Evolutionary conservation across 1,284 basidiomycete species (phyloP), one percentile per base, ranked within the genome.

Genomic region (Fistulina hepatica): DNA sequence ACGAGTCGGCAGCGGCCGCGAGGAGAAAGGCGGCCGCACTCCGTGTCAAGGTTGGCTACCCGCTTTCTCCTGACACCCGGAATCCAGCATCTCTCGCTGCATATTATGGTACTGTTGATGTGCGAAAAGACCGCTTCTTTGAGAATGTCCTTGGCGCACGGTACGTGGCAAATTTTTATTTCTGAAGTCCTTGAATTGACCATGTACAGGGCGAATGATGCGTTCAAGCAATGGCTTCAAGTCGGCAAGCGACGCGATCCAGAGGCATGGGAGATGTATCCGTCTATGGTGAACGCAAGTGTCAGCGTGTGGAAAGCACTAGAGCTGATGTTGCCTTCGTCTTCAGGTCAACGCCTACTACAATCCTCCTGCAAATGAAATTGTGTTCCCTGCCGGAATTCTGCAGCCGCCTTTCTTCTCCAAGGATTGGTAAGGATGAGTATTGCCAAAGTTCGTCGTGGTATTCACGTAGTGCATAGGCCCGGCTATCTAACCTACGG

Each of bases 351-450:
- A 86, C 52, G 84, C 83, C 2, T 88, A 86, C 57, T 84, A 78
- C 58, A 81, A 81, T 45, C 84, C 85, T 8, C 76, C 80, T 10
- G 72, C 75, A 1, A 90, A 90, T 44, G 81, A 85, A 80, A 94
- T 97, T 42, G 89, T 93, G 12, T 97, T 98, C 68, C 93, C 94
- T 4, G 94, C 94, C 11, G 94, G 94, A 26, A 93, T 97, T 52
- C 63, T 97, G 28, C 89, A 84, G 51, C 80, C 86, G 2, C 92
- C 92, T 0, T 97, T 94, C 74, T 97, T 95, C 69, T 75, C 75
- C 10, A 65, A 75, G 39, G 65, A 77, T 42, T 95, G 90, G 89
- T 85, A 56, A 16, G 63, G 2, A 40, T 28, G 6, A 11, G 27
- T 37, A 27, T 21, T 35, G 22, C 13, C 15, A 27, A 12, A 35